These are phyloP conservation scores for Acacia pycnantha DNA, from an alignment of 331 rosid species.

Conservation along the genomic window DNA sequence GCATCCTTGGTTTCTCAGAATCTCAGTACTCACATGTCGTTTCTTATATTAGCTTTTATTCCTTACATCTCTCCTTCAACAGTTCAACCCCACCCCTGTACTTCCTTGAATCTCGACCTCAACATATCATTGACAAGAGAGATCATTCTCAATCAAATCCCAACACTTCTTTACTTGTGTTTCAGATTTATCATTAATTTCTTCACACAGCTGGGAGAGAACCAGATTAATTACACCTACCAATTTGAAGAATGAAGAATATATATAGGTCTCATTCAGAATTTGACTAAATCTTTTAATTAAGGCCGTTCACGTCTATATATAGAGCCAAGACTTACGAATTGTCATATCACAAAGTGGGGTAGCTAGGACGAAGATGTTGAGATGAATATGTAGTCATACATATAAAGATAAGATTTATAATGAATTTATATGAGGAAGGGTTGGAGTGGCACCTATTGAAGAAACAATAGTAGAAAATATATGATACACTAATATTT, in stretches of 20 bases:
- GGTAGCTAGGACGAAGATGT: too few species aligned
- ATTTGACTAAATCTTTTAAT: background rate
- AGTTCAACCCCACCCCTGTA: background rate
- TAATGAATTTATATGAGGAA: too few species aligned
- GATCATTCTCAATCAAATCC: background rate
- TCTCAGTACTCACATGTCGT: background rate
- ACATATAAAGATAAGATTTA: too few species aligned
- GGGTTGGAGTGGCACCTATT: too few species aligned
- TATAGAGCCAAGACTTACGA: too few species aligned
- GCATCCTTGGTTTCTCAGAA: background rate
- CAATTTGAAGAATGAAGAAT: background rate
- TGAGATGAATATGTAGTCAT: too few species aligned
- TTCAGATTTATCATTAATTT: background rate
- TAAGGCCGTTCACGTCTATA: background rate
- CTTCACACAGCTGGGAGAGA: background rate
- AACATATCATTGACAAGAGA: background rate
- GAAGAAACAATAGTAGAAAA: too few species aligned
- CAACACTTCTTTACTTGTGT: background rate
- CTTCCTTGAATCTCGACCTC: background rate
- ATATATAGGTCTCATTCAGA: background rate
- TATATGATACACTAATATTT: too few species aligned
- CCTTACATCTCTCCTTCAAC: conserved; percentile 13
- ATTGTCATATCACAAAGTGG: background rate
- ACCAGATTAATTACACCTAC: background rate
- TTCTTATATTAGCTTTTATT: background rate